These are phyloP conservation scores for Penicillium psychrofluorescens DNA, from an alignment of 495 filamentous ascomycete genomes.

Conservation along the genomic window DNA sequence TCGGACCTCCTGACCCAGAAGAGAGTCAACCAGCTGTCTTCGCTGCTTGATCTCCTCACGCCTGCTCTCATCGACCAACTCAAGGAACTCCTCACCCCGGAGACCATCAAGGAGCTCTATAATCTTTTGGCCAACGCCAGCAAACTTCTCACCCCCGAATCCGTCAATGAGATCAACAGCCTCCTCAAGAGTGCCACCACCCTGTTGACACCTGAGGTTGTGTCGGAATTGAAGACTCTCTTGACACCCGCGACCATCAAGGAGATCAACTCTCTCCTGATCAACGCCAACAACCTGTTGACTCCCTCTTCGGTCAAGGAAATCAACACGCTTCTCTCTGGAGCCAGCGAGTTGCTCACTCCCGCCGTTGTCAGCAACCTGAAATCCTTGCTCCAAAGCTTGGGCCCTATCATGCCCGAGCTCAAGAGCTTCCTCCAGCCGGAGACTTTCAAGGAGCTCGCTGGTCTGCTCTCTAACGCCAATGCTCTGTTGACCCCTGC, in stretches of 20 bases:
- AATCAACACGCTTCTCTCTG: conserved; percentile 20
- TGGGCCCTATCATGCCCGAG: no score
- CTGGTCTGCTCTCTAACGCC: conserved; percentile 7
- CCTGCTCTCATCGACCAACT: no score
- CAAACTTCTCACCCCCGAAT: conserved; percentile 16
- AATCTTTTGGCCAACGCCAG: conserved; percentile 33
- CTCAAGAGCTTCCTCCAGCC: conserved; percentile 9
- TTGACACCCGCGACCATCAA: conserved; percentile 11
- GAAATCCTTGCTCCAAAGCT: no score
- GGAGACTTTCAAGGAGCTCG: conserved; percentile 19
- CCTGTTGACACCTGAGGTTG: conserved; percentile 34
- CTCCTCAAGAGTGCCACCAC: conserved; percentile 27
- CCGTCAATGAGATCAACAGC: conserved; percentile 27
- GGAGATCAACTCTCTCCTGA: conserved; percentile 31
- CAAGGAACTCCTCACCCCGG: conserved; percentile 18
- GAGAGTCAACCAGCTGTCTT: conserved; percentile 17
- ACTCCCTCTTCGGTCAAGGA: conserved; percentile 26
- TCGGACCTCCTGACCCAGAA: conserved; percentile 20
- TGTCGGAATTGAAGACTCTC: no score
- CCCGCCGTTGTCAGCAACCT: no score
- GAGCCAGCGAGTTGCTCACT: not conserved
- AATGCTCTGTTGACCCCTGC: conserved; percentile 26
- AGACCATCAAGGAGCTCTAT: conserved; percentile 31
- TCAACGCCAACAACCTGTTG: conserved; percentile 33
- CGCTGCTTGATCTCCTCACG: conserved; percentile 17